Base-by-base conservation (phyloP, 441 rosid genomes). In the Populus tomentosa region DNA sequence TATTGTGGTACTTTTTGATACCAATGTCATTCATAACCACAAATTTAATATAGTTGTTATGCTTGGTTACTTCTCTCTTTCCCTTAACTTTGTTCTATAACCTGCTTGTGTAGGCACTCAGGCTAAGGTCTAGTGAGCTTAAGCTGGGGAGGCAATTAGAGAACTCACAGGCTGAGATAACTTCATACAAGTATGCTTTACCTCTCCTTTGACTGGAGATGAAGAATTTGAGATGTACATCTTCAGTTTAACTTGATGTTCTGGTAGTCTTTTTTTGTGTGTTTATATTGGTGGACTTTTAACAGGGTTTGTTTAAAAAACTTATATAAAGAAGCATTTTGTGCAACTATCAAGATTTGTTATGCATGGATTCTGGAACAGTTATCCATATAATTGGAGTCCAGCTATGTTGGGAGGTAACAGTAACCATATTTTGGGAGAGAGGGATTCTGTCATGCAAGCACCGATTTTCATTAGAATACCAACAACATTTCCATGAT, bases 61-160 rank as follows among this genome's bases (percentile, higher is more conserved):
- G 67, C 32, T 65, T 70, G 77, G 78, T 40, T 65, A 35, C 23
- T 50, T 5, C 65, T 77, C 40, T 65, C 42, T 75, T 63, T 33
- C 40, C 21, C 10, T 70, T 5, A 50, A 69, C 42, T 33, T 61
- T 35, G 16, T 77, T 78, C 8, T 77, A 62, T 63, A 75, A 71
- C 23, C 80, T 32, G 72, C 76, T 75, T 74, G n/a, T 84, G 82
- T 79, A 94, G 99, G 95, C 98, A 77, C 98, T 94, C 80, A 89
- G 95, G 84, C 88, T 97, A 72, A 86, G 99, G 82, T 97, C 98
- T 63, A 93, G 80, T 78, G 98, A 97, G 87, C 89, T 97, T 65
- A 97, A 92, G 90, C 88, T 97, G 88, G 98, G 91, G 89, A 91
- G 97, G 86, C 92, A 90, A 81, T 84, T 94, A 83, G 98, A 92